Base-by-base conservation (phyloP, 2,329 filamentous ascomycete genomes). In the Epichloe sibirici region DNA sequence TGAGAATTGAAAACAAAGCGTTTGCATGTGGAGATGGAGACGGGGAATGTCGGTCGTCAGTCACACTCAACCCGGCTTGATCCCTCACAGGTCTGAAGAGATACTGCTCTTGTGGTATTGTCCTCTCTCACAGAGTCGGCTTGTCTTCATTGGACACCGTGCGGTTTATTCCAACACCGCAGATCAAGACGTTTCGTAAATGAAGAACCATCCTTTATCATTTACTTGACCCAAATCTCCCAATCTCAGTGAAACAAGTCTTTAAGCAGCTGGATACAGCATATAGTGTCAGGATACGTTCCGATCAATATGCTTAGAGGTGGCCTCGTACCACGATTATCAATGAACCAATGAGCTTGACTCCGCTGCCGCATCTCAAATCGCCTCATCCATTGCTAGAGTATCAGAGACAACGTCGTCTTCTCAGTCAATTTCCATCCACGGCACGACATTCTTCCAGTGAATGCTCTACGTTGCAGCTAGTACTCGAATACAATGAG, bases 401-500 rank as follows among this genome's bases (percentile, higher is more conserved):
- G n/a, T 23, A 37, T 15, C 25, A 28, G 38, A 28, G 38, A 17
- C n/a, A 28, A 8, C 9, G 13, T 31, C 8, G 23, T 31, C 38
- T 49, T 1, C 11, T n/a, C 35, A 28, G 13, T 44, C 28, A 23
- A 25, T n/a, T 31, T 8, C 2, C 4, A 28, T 8, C 2, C 4
- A 28, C 28, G 21, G 9, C 31, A 21, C 42, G 12, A 9, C 8
- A 21, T 5, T 37, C 42, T 21, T 13, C 34, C 39, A 6, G n/a
- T 15, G 34, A 25, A 15, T 12, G 7, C 8, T 7, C n/a, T 28
- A n/a, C 13, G 23, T 28, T 13, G n/a, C 15, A 34, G 13, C 17
- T 23, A 38, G 15, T n/a, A 12, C 3, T 35, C 28, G 35, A 15
- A 38, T 5, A 51, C 48, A 53, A 65, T 59, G 56, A 60, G 59